Base-by-base conservation (phyloP, 1,284 basidiomycete species). In the Microbotryomycetes sp. region DNA sequence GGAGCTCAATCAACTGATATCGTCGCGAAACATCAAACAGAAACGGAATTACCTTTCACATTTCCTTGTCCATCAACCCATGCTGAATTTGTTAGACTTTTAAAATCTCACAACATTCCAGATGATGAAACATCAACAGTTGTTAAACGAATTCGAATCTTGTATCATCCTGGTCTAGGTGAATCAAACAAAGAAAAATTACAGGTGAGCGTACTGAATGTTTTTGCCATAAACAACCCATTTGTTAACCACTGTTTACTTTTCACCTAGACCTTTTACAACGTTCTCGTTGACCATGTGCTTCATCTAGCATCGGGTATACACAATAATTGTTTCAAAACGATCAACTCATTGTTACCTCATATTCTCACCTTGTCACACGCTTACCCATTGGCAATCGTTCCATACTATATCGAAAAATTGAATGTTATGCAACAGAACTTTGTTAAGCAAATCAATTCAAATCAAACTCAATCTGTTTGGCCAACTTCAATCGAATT, bases 371-470 rank as follows among this genome's bases (percentile, higher is more conserved):
- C 87, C 15, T 83, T 98, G 49, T 84, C 87, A 31, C 85, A 86
- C 70, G 79, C 86, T 23, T 94, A 93, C 76, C 90, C 94, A 0
- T 81, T 87, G 57, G 82, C 86, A 49, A 82, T 86, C 4, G 89
- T 93, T 0, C 81, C 84, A 54, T 83, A 86, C 72, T 92, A 93
- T 75, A 83, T 88, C 62, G 78, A 82, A 54, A 97, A 97, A 76
- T 81, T 98, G 50, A 79, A 81, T 0, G 77, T 97, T 12, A 96
- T 97, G 90, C 87, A 97, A 76, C 92, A 92, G 78, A 97, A 97
- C 75, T 83, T 98, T 54, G 84, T 84, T 59, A 84, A 86, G 5
- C 93, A 92, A 5, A 79, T 99, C 6, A 82, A 85, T 3, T 79
- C 83, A 3, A 81, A 89, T 1, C 87, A 84, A 76, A 97, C 92